Conservation (phyloP, 805 yeast species). For the Saturnispora saitoi region DNA sequence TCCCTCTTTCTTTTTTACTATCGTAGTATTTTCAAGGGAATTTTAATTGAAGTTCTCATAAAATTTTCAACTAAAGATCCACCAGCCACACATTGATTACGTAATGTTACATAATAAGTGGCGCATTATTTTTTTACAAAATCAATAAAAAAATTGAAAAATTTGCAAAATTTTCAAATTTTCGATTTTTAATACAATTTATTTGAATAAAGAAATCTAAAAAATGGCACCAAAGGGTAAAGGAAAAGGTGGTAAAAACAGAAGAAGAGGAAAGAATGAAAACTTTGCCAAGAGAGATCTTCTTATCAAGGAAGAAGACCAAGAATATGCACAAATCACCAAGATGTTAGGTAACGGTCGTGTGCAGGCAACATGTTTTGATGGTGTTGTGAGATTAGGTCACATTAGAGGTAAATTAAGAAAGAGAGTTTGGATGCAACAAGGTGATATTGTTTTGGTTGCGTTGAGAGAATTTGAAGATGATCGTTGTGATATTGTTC, state of each 20-base stretch:
- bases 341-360: constrained; percentile 98
- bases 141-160: neutral
- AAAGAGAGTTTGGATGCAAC: constrained; percentile 99
- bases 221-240: constrained; percentile 37
- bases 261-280: constrained; percentile 98
- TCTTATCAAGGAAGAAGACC: constrained; percentile 87
- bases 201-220: neutral
- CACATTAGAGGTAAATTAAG: constrained; percentile 98
- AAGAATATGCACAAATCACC: constrained; percentile 96
- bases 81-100: neutral
- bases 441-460: constrained; percentile 93
- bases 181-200: neutral
- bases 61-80: neutral
- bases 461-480: constrained; percentile 98
- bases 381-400: constrained; percentile 87
- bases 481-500: constrained; percentile 95
- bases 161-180: neutral
- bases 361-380: constrained; percentile 91
- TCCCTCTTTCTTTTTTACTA: neutral
- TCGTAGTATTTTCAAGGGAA: no score
- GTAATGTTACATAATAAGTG: neutral
- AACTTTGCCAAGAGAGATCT: constrained; percentile 92
- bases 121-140: neutral
- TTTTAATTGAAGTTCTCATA: no score
- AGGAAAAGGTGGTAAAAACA: constrained; percentile 75